Base-by-base conservation (phyloP, 352 stramenopile genomes). In the Aphanomyces euteiches region DNA sequence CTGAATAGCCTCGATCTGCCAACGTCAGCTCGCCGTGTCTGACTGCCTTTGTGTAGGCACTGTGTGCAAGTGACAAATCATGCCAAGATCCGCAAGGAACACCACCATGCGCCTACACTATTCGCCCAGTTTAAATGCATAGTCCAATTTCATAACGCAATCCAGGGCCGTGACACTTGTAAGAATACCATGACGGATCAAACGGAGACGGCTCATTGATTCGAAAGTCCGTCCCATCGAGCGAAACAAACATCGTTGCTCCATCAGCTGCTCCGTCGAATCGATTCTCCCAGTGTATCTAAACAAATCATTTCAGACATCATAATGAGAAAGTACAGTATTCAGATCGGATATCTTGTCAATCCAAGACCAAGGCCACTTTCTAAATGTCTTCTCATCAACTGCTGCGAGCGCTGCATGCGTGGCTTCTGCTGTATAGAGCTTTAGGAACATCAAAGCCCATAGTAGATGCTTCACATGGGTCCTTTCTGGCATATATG, bases 181-280 rank as follows among this genome's bases (percentile, higher is more conserved):
- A 2, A 19, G 45, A 53, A 53, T 53, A 53, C 45, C 45, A 53
- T 53, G 45, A 53, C 13, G 45, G 45, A 19, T 53, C 45, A 19
- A 53, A 53, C n/a, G 45, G 45, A 2, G 45, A n/a, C n/a, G 45
- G 45, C 45, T 53, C 45, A n/a, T 53, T 15, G 13, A 53, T 19
- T n/a, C 45, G 1, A 2, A 53, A 2, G 45, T 53, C 45, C 13
- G 45, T 53, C 13, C 45, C 45, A 19, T 53, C 1, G 13, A 53
- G n/a, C 45, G 45, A 53, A 19, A 53, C 45, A 53, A 53, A 15
- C 45, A 53, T 53, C n/a, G 45, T 53, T n/a, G 45, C 45, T n/a
- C n/a, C 45, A 1, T 15, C 13, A 2, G 1, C 1, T 15, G 45
- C 45, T n/a, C 45, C 45, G n/a, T 53, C 45, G n/a, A 53, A 53